Conservation (phyloP, 2,329 filamentous ascomycete genomes). For the Cryoendolithus antarcticus region DNA sequence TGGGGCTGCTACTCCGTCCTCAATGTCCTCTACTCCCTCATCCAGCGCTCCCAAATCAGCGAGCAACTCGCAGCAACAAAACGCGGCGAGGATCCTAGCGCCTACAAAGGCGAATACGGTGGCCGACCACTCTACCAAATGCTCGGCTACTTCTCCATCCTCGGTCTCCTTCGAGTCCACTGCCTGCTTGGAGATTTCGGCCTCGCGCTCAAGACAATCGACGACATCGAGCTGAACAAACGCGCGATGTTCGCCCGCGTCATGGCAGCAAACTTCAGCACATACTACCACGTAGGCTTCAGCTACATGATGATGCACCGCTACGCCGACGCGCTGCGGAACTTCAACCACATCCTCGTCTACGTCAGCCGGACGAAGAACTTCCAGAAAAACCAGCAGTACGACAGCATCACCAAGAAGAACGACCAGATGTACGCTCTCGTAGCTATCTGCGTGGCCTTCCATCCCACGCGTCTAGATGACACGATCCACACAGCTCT, state of each 20-base stretch:
- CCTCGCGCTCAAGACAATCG: conserved; percentile 93
- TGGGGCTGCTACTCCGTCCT: conserved; percentile 99
- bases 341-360: conserved; percentile 99
- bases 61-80: conserved; percentile 94
- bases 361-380: conserved; percentile 99
- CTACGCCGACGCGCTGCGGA: conserved; percentile 97
- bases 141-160: conserved; percentile 99
- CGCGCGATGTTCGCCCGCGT: conserved; percentile 99
- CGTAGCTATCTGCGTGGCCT: conserved; percentile 96
- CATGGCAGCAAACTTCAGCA: conserved; percentile 99
- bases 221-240: conserved; percentile 99
- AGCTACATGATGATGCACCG: conserved; percentile 99
- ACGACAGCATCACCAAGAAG: conserved; percentile 99
- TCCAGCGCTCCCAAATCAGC: conserved; percentile 94
- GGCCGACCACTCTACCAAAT: conserved; percentile 91
- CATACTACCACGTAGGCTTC: conserved; percentile 99
- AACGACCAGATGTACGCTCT: conserved; percentile 99
- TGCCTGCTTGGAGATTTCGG: conserved; percentile 95
- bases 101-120: conserved; percentile 90
- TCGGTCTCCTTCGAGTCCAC: conserved; percentile 90
- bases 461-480: conserved; percentile 92
- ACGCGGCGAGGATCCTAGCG: conserved; percentile 76
- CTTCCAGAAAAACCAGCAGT: conserved; percentile 98
- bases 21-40: conserved; percentile 97
- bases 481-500: conserved; percentile 98